Conservation (phyloP, 106 monocot genomes). For the Acanthochlamys bracteata region DNA sequence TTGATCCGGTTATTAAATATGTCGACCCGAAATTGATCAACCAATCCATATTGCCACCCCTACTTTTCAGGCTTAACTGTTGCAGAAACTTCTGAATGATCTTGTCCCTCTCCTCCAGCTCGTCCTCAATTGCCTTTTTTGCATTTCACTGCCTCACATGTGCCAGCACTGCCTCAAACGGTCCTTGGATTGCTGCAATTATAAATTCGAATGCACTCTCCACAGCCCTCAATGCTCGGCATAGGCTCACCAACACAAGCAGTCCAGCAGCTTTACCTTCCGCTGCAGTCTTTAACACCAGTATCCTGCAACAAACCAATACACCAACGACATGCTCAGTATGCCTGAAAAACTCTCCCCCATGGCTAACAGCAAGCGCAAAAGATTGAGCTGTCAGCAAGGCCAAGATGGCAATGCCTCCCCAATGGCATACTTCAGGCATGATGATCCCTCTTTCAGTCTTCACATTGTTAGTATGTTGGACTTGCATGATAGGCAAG, state of each 20-base stretch:
- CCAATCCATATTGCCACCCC: too few relatives aligned
- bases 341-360: not conserved
- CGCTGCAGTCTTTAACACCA: constrained; percentile 12
- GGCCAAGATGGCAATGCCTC: constrained; percentile 12
- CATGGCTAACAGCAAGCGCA: constrained; percentile 6
- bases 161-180: constrained; percentile 11
- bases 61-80: not conserved
- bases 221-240: constrained; percentile 20
- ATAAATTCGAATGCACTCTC: constrained; percentile 24
- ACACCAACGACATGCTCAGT: constrained; percentile 9
- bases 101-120: constrained; percentile 4
- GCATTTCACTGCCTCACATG: constrained; percentile 7
- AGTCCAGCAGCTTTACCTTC: constrained; percentile 16
- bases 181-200: constrained; percentile 11
- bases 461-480: too few relatives aligned
- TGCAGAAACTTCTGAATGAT: constrained; percentile 4
- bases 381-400: constrained; percentile 2
- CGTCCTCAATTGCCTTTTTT: constrained; percentile 2
- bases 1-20: too few relatives aligned
- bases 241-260: constrained; percentile 23
- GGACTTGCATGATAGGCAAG: constrained; percentile 1
- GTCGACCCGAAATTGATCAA: too few relatives aligned
- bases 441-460: too few relatives aligned
- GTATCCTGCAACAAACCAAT: constrained; percentile 12
- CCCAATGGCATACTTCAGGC: constrained; percentile 14